These are phyloP conservation scores for Termitomyces sp. DNA, from an alignment of 768 basidiomycete species.

Conservation along the genomic window DNA sequence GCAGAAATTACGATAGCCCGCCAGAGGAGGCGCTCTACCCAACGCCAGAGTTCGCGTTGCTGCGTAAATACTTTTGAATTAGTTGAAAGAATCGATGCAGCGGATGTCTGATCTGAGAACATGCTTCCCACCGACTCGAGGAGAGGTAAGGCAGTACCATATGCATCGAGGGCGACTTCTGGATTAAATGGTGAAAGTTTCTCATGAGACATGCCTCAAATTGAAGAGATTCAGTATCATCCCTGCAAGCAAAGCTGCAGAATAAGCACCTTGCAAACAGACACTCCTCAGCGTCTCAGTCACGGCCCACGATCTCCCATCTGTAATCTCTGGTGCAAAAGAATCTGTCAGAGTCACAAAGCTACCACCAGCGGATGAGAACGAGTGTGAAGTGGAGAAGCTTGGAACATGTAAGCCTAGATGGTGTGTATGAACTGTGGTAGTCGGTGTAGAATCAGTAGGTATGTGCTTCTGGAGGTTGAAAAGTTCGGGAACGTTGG, in stretches of 20 bases:
- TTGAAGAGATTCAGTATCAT: neutral
- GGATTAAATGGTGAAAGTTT: slow-evolving; percentile 43
- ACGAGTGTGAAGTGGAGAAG: slow-evolving; percentile 30
- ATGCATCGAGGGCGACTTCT: slow-evolving; percentile 48
- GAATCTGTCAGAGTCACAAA: slow-evolving; percentile 36
- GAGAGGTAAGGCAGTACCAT: slow-evolving; percentile 49
- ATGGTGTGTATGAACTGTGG: slow-evolving; percentile 10
- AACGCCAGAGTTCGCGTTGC: slow-evolving; percentile 83
- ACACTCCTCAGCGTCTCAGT: slow-evolving; percentile 70
- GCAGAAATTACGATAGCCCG: slow-evolving; percentile 69
- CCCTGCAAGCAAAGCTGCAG: neutral
- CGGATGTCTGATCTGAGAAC: slow-evolving; percentile 18
- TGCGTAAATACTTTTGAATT: slow-evolving; percentile 36
- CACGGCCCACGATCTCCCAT: slow-evolving; percentile 69
- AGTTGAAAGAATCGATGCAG: slow-evolving; percentile 37
- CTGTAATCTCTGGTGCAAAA: slow-evolving; percentile 49
- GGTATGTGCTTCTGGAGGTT: slow-evolving; percentile 53
- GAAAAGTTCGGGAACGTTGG: slow-evolving; percentile 46
- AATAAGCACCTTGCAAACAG: slow-evolving; percentile 65
- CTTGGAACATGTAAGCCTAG: slow-evolving; percentile 28
- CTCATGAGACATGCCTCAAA: slow-evolving; percentile 73
- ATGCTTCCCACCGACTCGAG: slow-evolving; percentile 28
- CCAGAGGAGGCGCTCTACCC: slow-evolving; percentile 79
- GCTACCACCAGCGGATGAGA: slow-evolving; percentile 46
- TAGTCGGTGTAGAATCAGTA: slow-evolving; percentile 24